Conservation (phyloP, 495 filamentous ascomycete species). For the Aspergillus incahuasiensis region DNA sequence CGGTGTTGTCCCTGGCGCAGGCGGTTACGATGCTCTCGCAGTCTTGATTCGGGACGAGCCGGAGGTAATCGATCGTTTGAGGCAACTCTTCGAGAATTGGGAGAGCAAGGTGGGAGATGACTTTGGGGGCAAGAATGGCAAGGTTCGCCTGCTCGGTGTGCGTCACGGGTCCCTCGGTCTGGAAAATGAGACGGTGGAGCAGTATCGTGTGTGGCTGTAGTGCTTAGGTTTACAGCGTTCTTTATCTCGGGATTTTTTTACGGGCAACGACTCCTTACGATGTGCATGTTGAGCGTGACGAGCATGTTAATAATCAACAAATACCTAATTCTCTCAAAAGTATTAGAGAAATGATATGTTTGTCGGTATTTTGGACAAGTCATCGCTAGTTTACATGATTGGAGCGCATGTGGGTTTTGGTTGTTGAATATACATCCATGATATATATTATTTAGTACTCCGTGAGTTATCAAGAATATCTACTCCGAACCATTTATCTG, state of each 20-base stretch:
- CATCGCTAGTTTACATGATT: too few relatives aligned
- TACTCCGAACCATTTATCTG: too few relatives aligned
- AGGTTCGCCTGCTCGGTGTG: constrained; percentile 72
- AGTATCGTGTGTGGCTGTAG: constrained; percentile 60
- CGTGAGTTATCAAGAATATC: too few relatives aligned
- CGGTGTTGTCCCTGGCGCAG: constrained; percentile 90
- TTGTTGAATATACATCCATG: too few relatives aligned
- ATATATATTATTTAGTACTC: too few relatives aligned
- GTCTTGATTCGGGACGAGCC: constrained; percentile 72
- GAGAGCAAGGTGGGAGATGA: constrained; percentile 48
- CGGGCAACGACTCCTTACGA: not conserved
- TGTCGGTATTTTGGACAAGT: not conserved
- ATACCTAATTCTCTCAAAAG: not conserved
- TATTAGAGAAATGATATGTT: not conserved
- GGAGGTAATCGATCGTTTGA: constrained; percentile 58
- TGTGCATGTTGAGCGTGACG: not conserved
- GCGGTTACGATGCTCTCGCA: constrained; percentile 88
- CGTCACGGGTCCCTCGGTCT: constrained; percentile 86
- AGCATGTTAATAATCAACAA: not conserved
- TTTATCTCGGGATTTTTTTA: not conserved
- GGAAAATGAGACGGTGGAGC: constrained; percentile 55
- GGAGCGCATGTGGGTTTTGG: too few relatives aligned
- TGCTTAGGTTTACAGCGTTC: not conserved
- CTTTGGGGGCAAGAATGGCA: constrained; percentile 57
- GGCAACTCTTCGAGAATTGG: constrained; percentile 61